Percentiles rank a stretch among this genome's conserved stretches.
Conservation (phyloP, 805 yeast genomes). For the Saturnispora quitensis region DNA sequence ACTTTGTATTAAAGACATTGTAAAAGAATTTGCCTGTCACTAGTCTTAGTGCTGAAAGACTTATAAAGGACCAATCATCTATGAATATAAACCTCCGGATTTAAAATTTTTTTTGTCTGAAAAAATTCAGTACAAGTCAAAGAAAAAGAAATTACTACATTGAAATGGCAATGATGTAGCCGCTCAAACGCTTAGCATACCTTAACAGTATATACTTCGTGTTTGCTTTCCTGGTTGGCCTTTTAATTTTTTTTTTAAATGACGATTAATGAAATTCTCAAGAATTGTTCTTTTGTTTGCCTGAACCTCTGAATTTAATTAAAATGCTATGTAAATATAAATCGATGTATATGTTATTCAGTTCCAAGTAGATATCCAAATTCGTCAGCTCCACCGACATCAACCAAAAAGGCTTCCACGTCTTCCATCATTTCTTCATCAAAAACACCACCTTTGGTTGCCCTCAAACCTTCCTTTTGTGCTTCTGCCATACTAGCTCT, state of each 20-base stretch:
- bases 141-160: neutral
- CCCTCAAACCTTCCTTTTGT: slow-evolving; percentile 63
- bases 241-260: too few relatives aligned
- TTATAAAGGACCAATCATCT: neutral
- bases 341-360: slow-evolving; percentile 1
- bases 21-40: neutral
- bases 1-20: neutral
- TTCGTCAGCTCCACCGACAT: slow-evolving; percentile 36
- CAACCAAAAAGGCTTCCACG: slow-evolving; percentile 61
- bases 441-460: slow-evolving; percentile 68
- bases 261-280: too few relatives aligned
- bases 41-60: neutral
- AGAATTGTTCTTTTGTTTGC: neutral
- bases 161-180: neutral
- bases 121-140: neutral
- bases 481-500: slow-evolving; percentile 68
- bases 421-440: slow-evolving; percentile 67
- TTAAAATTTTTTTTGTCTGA: neutral
- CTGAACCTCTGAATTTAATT: neutral
- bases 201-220: too few relatives aligned
- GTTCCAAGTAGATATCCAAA: slow-evolving; percentile 29
- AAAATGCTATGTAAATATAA: neutral
- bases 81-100: neutral
- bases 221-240: neutral
- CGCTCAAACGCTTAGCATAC: neutral